Percentiles rank a stretch among this genome's conserved stretches.
Evolutionary conservation across 305 asterid species (phyloP).

Genomic region (Nicotiana rustica): DNA sequence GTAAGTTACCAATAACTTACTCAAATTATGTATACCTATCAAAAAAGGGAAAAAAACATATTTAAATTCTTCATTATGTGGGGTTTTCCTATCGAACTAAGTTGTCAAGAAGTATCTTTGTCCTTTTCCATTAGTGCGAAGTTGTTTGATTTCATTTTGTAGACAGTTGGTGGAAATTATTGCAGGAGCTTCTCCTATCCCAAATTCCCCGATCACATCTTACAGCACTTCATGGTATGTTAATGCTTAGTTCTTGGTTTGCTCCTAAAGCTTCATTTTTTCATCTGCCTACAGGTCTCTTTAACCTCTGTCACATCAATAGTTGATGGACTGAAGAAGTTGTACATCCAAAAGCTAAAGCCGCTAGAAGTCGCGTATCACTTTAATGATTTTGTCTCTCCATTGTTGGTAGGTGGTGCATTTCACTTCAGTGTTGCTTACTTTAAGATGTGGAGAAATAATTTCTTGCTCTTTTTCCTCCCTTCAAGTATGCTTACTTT

Average conservation of each 20-base stretch:
- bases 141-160: neutral
- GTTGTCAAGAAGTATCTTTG: constrained; percentile 11
- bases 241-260: neutral
- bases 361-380: constrained; percentile 80
- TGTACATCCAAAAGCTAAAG: constrained; percentile 86
- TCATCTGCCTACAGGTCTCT: constrained; percentile 56
- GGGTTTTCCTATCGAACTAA: neutral
- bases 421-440: neutral
- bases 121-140: neutral
- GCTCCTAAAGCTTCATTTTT: neutral
- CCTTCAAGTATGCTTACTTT: neutral
- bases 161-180: neutral
- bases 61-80: constrained; percentile 7
- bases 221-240: neutral
- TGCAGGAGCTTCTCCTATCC: constrained; percentile 2
- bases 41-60: neutral
- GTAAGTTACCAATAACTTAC: constrained; percentile 4
- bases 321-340: constrained; percentile 87
- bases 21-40: no score
- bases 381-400: constrained; percentile 91
- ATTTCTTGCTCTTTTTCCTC: neutral
- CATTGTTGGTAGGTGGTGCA: constrained; percentile 66
- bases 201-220: neutral
- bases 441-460: neutral
- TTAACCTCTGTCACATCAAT: constrained; percentile 84